Conservation (phyloP, 495 filamentous ascomycete genomes). For the Schizothecium vesticola region DNA sequence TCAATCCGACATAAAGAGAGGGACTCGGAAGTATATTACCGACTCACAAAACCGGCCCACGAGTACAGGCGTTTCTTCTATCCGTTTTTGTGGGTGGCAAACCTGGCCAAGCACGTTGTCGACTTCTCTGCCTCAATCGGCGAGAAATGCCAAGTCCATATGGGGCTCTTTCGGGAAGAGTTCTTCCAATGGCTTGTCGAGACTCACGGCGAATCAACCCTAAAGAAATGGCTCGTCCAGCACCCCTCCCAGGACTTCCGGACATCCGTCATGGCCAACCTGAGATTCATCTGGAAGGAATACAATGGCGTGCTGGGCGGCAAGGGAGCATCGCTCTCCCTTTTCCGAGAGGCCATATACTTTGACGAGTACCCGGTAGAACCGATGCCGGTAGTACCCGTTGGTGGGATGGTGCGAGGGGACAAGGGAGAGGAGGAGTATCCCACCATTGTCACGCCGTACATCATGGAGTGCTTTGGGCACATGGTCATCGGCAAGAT, state of each 20-base stretch:
- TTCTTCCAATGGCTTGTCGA: constrained; percentile 52
- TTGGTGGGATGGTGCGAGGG: neutral
- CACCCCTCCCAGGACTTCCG: constrained; percentile 54
- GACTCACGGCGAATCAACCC: constrained; percentile 36
- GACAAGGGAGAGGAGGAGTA: constrained; percentile 1
- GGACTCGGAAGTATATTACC: constrained; percentile 53
- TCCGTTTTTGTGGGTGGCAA: constrained; percentile 61
- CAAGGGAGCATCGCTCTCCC: constrained; percentile 26
- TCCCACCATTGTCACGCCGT: constrained; percentile 62
- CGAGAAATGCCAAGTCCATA: constrained; percentile 28
- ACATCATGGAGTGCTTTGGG: constrained; percentile 57
- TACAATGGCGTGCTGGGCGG: constrained; percentile 32
- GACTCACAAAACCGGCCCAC: constrained; percentile 45
- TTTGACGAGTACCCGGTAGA: constrained; percentile 18
- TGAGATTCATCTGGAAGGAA: constrained; percentile 61
- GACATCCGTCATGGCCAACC: constrained; percentile 46
- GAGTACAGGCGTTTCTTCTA: constrained; percentile 56
- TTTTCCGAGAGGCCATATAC: constrained; percentile 40
- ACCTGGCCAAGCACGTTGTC: constrained; percentile 61
- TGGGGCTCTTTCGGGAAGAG: constrained; percentile 47
- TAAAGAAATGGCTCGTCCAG: constrained; percentile 42
- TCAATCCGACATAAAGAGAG: constrained; percentile 32
- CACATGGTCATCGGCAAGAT: constrained; percentile 54
- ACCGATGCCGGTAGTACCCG: constrained; percentile 5
- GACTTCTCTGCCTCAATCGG: constrained; percentile 46